phyloP scores from a whole-genome alignment of 106 monocot genomes.

The Chionographis japonica region DNA sequence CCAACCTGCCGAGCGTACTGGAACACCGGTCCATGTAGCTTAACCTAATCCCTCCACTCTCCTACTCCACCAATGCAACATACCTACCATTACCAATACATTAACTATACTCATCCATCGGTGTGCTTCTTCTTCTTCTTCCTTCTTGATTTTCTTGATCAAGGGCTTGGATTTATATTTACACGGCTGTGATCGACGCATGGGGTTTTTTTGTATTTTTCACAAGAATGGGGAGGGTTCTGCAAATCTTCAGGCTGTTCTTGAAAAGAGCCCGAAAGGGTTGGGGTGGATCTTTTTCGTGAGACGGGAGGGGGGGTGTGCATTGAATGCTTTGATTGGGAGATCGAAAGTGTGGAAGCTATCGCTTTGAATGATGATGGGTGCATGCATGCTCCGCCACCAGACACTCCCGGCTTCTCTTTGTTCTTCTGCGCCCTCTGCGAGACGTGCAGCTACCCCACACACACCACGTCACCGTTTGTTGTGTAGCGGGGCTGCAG shows the following conservation, averaged over 20 bases:
- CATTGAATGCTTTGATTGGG: background rate
- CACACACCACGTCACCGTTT: no score
- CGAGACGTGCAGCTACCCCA: no score
- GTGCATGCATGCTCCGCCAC: background rate
- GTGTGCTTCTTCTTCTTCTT: background rate
- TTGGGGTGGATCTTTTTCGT: conserved; percentile 12
- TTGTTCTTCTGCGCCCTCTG: no score
- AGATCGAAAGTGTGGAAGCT: background rate
- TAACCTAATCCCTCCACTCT: background rate
- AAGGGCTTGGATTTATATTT: background rate
- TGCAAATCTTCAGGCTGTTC: background rate
- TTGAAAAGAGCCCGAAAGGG: background rate
- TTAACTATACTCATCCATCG: background rate
- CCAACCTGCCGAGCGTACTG: conserved; percentile 23
- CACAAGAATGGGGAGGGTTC: background rate
- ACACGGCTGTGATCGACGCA: background rate
- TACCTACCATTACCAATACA: background rate
- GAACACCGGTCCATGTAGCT: conserved; percentile 7
- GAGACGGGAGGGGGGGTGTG: conserved; percentile 2
- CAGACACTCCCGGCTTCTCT: no score
- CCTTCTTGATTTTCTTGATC: background rate
- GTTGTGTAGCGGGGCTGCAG: no score
- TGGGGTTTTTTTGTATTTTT: background rate
- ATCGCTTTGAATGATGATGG: background rate
- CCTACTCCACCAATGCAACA: no score